Conservation (phyloP, 352 stramenopile species). For the Phytophthora foliorum region DNA sequence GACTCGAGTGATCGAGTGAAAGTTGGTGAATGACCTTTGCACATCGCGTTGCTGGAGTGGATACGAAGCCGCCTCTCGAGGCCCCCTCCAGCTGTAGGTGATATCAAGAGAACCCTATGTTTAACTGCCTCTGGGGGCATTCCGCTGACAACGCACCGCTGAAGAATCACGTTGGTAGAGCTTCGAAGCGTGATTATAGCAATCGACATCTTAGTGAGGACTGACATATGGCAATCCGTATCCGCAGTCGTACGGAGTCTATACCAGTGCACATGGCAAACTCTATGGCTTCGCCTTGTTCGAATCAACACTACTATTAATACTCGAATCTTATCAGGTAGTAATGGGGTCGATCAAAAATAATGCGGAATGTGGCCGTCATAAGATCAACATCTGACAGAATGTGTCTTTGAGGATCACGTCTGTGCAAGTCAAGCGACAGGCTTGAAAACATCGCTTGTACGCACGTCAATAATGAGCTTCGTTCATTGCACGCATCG, state of each 20-base stretch:
- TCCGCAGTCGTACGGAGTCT: not conserved
- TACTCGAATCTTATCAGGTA: not conserved
- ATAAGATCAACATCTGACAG: not conserved
- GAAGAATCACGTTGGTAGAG: not conserved
- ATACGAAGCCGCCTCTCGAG: not conserved
- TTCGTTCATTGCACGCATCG: too few relatives aligned
- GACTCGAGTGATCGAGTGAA: conserved; percentile 40
- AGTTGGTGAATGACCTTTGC: conserved; percentile 27
- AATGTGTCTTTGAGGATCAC: not conserved
- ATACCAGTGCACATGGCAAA: conserved; percentile 12
- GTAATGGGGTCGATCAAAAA: not conserved
- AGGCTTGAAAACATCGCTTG: too few relatives aligned
- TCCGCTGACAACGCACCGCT: conserved; percentile 1
- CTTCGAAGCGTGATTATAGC: conserved; percentile 3
- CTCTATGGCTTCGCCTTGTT: conserved; percentile 7
- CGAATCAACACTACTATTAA: not conserved
- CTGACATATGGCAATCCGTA: conserved; percentile 3
- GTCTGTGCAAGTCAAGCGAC: not conserved
- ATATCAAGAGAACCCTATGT: conserved; percentile 3
- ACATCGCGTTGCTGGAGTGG: not conserved
- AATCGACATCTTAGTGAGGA: conserved; percentile 19
- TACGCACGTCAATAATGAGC: too few relatives aligned
- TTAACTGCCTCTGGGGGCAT: conserved; percentile 1
- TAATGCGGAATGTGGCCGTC: not conserved
- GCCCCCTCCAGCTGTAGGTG: not conserved